A percentile compares a stretch with the other conserved stretches of the same genome.
Evolutionary conservation across 192 early-diverging fungal genomes (phyloP).

Genomic region (Jimgerdemannia flammicorona): DNA sequence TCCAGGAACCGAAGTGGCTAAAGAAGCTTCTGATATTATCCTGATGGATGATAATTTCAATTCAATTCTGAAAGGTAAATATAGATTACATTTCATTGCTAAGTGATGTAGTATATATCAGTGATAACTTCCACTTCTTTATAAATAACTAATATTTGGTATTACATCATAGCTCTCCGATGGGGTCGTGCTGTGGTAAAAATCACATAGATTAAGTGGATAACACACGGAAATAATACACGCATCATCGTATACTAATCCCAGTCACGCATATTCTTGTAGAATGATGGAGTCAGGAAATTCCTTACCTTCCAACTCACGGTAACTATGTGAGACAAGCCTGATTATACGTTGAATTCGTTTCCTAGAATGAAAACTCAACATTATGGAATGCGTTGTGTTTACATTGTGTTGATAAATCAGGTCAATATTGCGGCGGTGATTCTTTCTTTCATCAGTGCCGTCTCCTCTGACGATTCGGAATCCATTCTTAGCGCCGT

Average conservation of each 20-base stretch:
- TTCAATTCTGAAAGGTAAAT: no score
- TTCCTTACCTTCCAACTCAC: conserved; percentile 99
- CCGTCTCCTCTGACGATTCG: conserved; percentile 57
- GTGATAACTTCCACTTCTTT: no score
- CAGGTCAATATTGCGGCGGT: conserved; percentile 82
- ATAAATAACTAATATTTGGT: conserved; percentile 34
- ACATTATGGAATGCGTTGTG: no score
- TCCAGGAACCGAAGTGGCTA: conserved; percentile 96
- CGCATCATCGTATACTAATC: no score
- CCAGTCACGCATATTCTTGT: no score
- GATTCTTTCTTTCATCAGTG: conserved; percentile 72
- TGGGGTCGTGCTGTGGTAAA: conserved; percentile 87
- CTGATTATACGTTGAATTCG: no score
- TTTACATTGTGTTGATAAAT: no score
- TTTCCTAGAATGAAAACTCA: no score
- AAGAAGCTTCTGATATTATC: conserved; percentile 96
- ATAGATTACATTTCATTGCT: no score
- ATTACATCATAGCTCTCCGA: conserved; percentile 92
- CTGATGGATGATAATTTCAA: conserved; percentile 97
- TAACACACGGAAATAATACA: no score
- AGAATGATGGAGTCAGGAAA: conserved; percentile 94
- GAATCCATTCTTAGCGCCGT: conserved; percentile 91
- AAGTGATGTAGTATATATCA: no score
- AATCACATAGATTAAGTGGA: no score
- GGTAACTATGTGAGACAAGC: conserved; percentile 34